Evolutionary conservation across 1,284 basidiomycete species (phyloP).

Genomic region (Retiboletus flavoniger): DNA sequence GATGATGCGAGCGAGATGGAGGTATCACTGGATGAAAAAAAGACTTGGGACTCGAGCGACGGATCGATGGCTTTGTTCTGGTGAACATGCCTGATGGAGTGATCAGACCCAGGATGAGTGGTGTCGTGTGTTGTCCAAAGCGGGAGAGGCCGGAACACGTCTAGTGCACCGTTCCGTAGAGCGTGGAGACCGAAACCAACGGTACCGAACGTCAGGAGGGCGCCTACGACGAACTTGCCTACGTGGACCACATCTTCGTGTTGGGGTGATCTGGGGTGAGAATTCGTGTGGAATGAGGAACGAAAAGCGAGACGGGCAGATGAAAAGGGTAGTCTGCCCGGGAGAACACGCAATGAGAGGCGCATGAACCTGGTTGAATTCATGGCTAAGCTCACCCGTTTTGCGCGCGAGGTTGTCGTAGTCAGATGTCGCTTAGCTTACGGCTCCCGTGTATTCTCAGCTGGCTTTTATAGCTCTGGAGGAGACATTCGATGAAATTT

Average conservation of each 20-base stretch:
- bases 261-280: not conserved
- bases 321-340: not conserved
- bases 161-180: conserved; percentile 3
- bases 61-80: conserved; percentile 1
- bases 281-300: not conserved
- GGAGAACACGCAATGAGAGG: not conserved
- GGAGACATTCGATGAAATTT: too few relatives aligned
- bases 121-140: not conserved
- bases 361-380: not conserved
- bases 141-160: conserved; percentile 6
- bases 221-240: conserved; percentile 17
- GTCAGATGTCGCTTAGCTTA: too few relatives aligned
- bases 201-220: conserved; percentile 23
- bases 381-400: not conserved
- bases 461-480: too few relatives aligned
- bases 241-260: not conserved
- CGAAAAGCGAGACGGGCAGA: not conserved
- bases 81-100: not conserved
- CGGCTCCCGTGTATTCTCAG: too few relatives aligned
- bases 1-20: conserved; percentile 16
- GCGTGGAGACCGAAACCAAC: conserved; percentile 22
- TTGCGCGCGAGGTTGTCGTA: too few relatives aligned
- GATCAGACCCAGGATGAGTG: not conserved
- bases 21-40: not conserved
- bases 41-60: not conserved